Base-by-base conservation (phyloP, 805 yeast genomes). In the Candida hungchunana region DNA sequence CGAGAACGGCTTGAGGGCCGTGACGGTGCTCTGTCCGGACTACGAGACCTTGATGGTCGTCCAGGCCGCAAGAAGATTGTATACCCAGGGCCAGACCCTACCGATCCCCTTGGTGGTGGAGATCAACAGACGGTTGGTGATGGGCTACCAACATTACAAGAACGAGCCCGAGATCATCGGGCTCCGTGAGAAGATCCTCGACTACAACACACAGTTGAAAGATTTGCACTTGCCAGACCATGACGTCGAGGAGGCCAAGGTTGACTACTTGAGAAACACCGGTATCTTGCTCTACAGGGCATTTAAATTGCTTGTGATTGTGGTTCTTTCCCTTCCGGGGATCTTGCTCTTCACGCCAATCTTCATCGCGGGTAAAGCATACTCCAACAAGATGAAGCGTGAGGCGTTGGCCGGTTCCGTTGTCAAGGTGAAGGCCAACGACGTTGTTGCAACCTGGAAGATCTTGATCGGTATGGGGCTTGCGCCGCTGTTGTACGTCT, bases 401-500 rank as follows among this genome's bases (percentile, higher is more conserved):
- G 72, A 75, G 31, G 98, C 97, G 0, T 67, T 93, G 42, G 89
- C 88, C 9, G 80, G 73, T 7, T 88, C 97, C 0, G 73, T 88
- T 0, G 98, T 93, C 16, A 93, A 93, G 58, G 80, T 93, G 42
- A 79, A 79, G 53, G 98, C 95, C 13, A 82, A 79, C 39, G 98
- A 93, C 59, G 97, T 93, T 18, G 75, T 93, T 41, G 97, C 97
- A 2, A 89, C 97, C 2, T 93, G 98, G 98, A 93, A 93, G 60
- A 81, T 93, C 31, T 67, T 93, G 44, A 87, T 90, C 26, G 79
- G 89, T 22, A 73, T 93, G 74, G 94, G 90, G 5, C 63, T 86
- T 36, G 94, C 97, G 0, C 98, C 98, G 3, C 58, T 86, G 27
- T 64, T 93, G 19, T 93, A 90, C 65, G 75, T 79, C 24, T 66